Conservation (phyloP, 352 stramenopile genomes). For the Globisporangium abappressorium region DNA sequence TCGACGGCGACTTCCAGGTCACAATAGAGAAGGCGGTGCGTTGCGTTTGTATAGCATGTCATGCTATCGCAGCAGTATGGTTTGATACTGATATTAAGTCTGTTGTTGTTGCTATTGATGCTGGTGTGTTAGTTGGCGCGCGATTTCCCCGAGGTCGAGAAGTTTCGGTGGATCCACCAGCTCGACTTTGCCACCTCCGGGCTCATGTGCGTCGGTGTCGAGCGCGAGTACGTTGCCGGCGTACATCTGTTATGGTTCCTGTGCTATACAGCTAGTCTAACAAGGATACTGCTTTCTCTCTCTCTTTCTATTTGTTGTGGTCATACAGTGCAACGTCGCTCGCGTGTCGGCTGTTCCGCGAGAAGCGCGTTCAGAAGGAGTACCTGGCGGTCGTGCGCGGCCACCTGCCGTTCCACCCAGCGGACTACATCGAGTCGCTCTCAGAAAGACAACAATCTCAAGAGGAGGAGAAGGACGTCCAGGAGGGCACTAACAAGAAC, state of each 20-base stretch:
- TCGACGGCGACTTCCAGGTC: conserved; percentile 86
- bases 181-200: conserved; percentile 89
- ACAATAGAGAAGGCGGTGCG: conserved; percentile 86
- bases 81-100: neutral
- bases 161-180: conserved; percentile 90
- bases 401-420: conserved; percentile 58
- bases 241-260: too few relatives aligned
- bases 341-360: conserved; percentile 67
- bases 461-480: neutral
- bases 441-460: conserved; percentile 2
- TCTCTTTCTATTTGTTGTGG: neutral
- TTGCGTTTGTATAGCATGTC: neutral
- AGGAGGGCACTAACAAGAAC: neutral
- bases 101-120: neutral
- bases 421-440: conserved; percentile 16
- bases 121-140: conserved; percentile 39
- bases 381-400: conserved; percentile 83
- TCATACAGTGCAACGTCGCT: conserved; percentile 51
- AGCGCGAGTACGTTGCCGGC: conserved; percentile 45
- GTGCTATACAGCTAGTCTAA: neutral
- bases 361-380: conserved; percentile 80
- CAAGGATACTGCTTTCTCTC: neutral
- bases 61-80: neutral
- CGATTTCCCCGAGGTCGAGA: conserved; percentile 68
- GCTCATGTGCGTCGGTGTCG: conserved; percentile 76